Percentiles rank a stretch among this genome's conserved stretches.
Conservation (phyloP, 2,329 filamentous ascomycete species). For the Fusarium sambucinum region DNA sequence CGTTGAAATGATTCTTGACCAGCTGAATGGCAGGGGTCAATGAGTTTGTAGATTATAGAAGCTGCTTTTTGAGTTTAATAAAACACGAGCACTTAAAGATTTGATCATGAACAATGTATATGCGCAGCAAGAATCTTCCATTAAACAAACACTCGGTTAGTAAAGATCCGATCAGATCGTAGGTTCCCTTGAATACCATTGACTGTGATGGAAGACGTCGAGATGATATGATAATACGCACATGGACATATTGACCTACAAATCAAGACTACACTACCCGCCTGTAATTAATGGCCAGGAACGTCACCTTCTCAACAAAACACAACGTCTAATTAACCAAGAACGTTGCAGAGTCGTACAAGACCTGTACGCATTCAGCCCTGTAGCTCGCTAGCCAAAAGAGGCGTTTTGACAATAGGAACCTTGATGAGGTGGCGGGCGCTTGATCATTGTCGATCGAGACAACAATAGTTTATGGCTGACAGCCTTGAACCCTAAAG, state of each 20-base stretch:
- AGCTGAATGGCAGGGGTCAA: too few species aligned
- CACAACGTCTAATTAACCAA: background rate
- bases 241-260: background rate
- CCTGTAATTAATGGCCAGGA: background rate
- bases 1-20: background rate
- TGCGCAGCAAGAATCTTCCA: too few species aligned
- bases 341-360: slow-evolving; percentile 3
- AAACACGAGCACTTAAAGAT: background rate
- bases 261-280: too few species aligned
- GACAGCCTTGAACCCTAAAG: background rate
- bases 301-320: background rate
- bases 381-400: background rate
- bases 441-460: background rate
- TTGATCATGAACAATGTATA: background rate
- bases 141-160: background rate
- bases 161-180: background rate
- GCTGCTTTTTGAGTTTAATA: background rate
- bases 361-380: background rate
- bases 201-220: background rate
- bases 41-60: too few species aligned
- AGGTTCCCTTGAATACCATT: too few species aligned
- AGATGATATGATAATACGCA: background rate
- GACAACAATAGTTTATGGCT: background rate
- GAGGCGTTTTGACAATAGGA: slow-evolving; percentile 2
- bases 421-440: background rate